Evolutionary conservation across 768 basidiomycete genomes (phyloP).

Genomic region (Lyophyllum atratum): DNA sequence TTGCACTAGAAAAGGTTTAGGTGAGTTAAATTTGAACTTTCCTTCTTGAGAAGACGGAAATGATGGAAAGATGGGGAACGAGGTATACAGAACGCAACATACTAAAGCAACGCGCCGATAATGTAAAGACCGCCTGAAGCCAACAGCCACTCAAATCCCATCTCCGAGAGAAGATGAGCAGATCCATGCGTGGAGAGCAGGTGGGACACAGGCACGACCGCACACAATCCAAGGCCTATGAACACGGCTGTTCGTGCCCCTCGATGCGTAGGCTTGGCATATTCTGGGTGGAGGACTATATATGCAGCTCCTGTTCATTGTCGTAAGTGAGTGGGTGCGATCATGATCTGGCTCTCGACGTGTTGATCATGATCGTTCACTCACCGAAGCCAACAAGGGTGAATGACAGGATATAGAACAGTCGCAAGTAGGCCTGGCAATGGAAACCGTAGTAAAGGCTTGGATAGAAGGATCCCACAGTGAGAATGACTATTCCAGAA

Average conservation of each 20-base stretch:
- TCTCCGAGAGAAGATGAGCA: slow-evolving; percentile 50
- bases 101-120: slow-evolving; percentile 81
- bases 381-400: slow-evolving; percentile 58
- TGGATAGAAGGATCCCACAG: slow-evolving; percentile 78
- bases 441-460: slow-evolving; percentile 79
- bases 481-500: slow-evolving; percentile 78
- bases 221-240: slow-evolving; percentile 73
- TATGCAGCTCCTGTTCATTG: slow-evolving; percentile 57
- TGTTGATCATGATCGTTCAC: slow-evolving; percentile 31
- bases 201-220: slow-evolving; percentile 70
- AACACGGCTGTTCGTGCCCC: slow-evolving; percentile 79
- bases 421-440: slow-evolving; percentile 56
- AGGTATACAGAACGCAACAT: slow-evolving; percentile 37
- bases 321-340: slow-evolving; percentile 5
- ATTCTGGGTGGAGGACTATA: slow-evolving; percentile 78
- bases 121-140: slow-evolving; percentile 77
- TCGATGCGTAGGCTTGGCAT: slow-evolving; percentile 73
- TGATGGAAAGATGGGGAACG: slow-evolving; percentile 18
- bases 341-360: slow-evolving; percentile 8
- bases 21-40: slow-evolving; percentile 12
- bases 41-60: slow-evolving; percentile 18
- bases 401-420: slow-evolving; percentile 57
- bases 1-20: slow-evolving; percentile 58
- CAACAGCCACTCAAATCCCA: slow-evolving; percentile 74
- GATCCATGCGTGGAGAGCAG: slow-evolving; percentile 60